These are phyloP conservation scores for Ogataea haglerorum DNA, from an alignment of 805 yeast species.

Conservation along the genomic window DNA sequence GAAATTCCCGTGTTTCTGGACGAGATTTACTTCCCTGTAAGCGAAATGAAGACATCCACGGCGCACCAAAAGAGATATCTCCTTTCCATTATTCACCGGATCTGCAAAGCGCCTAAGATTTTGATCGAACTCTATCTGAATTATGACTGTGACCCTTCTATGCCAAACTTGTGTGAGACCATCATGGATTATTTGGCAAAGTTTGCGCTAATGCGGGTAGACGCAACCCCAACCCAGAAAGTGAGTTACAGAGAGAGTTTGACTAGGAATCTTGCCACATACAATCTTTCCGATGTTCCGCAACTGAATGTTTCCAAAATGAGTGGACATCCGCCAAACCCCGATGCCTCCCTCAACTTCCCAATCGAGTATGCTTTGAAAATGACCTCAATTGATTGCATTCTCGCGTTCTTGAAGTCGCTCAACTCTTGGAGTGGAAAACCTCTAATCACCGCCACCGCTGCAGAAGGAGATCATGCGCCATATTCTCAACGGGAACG, in stretches of 20 bases:
- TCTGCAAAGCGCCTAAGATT: constrained; percentile 86
- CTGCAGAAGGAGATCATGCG: constrained; percentile 1
- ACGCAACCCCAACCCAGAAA: constrained; percentile 66
- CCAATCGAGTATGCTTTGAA: constrained; percentile 85
- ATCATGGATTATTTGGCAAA: constrained; percentile 75
- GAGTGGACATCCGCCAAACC: constrained; percentile 50
- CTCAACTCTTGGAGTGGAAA: constrained; percentile 85
- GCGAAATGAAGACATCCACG: constrained; percentile 88
- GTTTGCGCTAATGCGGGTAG: constrained; percentile 66
- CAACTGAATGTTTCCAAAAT: constrained; percentile 68
- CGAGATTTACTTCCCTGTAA: constrained; percentile 90
- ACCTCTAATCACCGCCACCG: constrained; percentile 17
- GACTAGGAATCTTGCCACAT: constrained; percentile 63
- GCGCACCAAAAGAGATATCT: constrained; percentile 90
- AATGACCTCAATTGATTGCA: constrained; percentile 72
- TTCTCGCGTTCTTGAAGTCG: constrained; percentile 79
- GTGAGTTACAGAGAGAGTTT: constrained; percentile 47
- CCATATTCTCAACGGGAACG: constrained; percentile 12
- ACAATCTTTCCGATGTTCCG: constrained; percentile 71
- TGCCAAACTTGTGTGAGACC: constrained; percentile 83
- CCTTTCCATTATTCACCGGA: constrained; percentile 71
- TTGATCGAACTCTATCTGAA: constrained; percentile 89
- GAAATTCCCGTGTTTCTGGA: constrained; percentile 92
- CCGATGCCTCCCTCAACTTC: constrained; percentile 49
- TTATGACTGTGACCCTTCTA: constrained; percentile 84